A percentile compares a stretch with the other conserved stretches of the same genome.
Evolutionary conservation across 768 basidiomycete genomes (phyloP).

Genomic region (Chalciporus pseudorubinellus): DNA sequence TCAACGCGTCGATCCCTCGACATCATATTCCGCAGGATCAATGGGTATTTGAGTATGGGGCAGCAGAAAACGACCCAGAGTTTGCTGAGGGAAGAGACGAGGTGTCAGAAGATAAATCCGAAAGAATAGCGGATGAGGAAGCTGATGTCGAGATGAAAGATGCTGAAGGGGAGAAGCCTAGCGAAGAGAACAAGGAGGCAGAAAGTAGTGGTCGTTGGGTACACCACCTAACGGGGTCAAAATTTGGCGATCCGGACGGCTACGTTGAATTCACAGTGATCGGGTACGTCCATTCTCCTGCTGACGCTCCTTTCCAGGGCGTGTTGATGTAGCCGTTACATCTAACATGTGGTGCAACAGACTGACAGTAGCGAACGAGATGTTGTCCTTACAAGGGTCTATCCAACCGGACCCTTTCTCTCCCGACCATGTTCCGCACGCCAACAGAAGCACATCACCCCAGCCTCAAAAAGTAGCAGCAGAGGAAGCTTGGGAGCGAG

Average conservation of each 20-base stretch:
- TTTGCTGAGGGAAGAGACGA: conserved; percentile 42
- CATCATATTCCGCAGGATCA: conserved; percentile 80
- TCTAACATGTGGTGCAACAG: conserved; percentile 39
- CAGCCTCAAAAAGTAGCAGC: background rate
- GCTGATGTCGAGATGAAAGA: conserved; percentile 14
- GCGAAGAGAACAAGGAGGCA: conserved; percentile 28
- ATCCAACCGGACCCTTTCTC: conserved; percentile 77
- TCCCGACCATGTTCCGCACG: conserved; percentile 47
- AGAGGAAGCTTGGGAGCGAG: background rate
- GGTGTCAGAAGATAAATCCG: conserved; percentile 22
- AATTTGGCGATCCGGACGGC: conserved; percentile 66
- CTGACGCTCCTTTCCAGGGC: background rate
- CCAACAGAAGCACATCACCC: conserved; percentile 10
- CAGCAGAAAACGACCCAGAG: conserved; percentile 78
- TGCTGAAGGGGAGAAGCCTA: background rate
- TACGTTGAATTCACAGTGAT: conserved; percentile 82
- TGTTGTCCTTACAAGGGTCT: conserved; percentile 87
- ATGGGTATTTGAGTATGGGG: conserved; percentile 86
- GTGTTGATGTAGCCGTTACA: background rate
- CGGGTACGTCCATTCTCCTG: conserved; percentile 44
- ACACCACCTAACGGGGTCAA: conserved; percentile 63
- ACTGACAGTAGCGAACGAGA: conserved; percentile 86
- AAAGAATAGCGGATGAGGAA: background rate
- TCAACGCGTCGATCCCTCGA: conserved; percentile 93
- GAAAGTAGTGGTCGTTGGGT: conserved; percentile 76